Evolutionary conservation across 306 rosid species (phyloP), one percentile per base, ranked within the genome.

Genomic region (Astragalus glycyphyllos): DNA sequence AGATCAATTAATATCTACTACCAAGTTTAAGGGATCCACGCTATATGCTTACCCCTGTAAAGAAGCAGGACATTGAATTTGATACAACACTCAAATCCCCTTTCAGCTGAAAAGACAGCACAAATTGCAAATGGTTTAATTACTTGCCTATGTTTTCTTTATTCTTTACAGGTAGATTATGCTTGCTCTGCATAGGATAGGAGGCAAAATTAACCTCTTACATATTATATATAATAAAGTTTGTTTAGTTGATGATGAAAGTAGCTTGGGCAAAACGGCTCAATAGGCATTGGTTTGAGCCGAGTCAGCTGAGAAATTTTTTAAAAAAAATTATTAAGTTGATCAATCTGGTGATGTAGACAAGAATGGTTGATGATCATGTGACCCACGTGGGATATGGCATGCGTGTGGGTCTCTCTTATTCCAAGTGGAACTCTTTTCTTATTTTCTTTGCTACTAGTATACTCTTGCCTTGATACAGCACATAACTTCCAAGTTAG

Each of bases 321-420:
- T 12, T 56, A 72, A 59, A 72, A 61, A 26, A 26, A 26, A 26
- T 26, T 26, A 26, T 26, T 26, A 26, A 57, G 74, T 63, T 66
- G 7, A 78, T 51, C 11, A 78, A 59, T 60, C 41, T 53, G 16
- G 77, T 45, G 71, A 62, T 60, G 62, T 74, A 81, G 86, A 81
- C 86, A 81, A 81, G 72, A 77, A 75, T 72, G 84, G 76, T 67
- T 79, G 73, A 62, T 50, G 58, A 58, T 75, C 95, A 88, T 88
- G 95, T 88, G 95, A 45, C 87, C 86, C 89, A 88, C 86, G 85
- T 84, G 82, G 86, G 80, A 72, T 72, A 72, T 77, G 88, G 80
- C 79, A 71, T 77, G 77, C 85, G 82, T 80, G 87, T 84, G 91
- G 91, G 88, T 79, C 85, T 84, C 74, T 40, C 29, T 46, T 26